phyloP scores from a whole-genome alignment of 805 yeast genomes.

The Maudiozyma barnettii region DNA sequence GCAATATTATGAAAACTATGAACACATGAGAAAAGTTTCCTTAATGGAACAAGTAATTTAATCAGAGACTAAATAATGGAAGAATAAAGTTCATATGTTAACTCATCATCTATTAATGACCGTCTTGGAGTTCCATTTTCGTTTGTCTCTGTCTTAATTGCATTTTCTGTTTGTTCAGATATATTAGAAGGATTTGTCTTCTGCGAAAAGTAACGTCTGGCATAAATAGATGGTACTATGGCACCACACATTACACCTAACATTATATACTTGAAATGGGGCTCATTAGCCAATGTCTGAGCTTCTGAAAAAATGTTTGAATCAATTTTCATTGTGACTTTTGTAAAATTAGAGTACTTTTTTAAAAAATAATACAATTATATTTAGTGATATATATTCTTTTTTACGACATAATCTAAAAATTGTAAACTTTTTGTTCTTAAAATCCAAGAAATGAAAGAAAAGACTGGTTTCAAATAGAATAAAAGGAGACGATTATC shows the following conservation, averaged over 20 bases:
- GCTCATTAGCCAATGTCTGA: constrained; percentile 18
- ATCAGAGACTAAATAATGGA: constrained; percentile 12
- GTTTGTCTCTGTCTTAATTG: constrained; percentile 2
- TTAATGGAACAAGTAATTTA: too few species aligned
- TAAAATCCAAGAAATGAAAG: too few species aligned
- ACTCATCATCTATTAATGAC: constrained; percentile 9
- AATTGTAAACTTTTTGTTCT: too few species aligned
- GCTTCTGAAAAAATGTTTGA: constrained; percentile 21
- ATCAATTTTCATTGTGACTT: constrained; percentile 18
- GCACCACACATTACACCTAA: constrained; percentile 24
- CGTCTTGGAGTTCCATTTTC: background rate
- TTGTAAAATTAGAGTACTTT: background rate
- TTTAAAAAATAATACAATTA: background rate
- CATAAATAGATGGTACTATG: constrained; percentile 21
- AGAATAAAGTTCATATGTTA: constrained; percentile 13
- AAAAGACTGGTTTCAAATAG: too few species aligned
- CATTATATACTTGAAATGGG: constrained; percentile 19
- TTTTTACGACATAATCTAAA: too few species aligned
- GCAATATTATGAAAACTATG: too few species aligned
- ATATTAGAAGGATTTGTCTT: constrained; percentile 3
- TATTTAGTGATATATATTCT: background rate
- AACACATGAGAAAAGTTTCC: background rate
- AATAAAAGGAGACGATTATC: too few species aligned
- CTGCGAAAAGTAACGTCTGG: constrained; percentile 10
- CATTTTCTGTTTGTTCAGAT: constrained; percentile 1